Evolutionary conservation across 352 stramenopile genomes (phyloP).

Genomic region (Thraustotheca clavata): DNA sequence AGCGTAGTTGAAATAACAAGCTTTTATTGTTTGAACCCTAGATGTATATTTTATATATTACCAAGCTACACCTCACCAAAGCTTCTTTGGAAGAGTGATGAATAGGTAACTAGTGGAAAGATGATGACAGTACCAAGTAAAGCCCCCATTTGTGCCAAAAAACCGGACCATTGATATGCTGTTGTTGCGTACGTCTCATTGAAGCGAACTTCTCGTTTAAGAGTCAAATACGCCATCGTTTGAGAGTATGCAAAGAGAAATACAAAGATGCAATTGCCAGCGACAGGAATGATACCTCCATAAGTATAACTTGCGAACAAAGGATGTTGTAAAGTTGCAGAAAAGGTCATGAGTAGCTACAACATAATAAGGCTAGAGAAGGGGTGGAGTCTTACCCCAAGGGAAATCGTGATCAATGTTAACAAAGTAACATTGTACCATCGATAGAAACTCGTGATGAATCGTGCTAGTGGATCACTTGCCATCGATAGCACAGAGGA

Average conservation of each 20-base stretch:
- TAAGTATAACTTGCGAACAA: constrained; percentile 30
- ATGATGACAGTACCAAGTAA: constrained; percentile 48
- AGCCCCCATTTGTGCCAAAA: constrained; percentile 51
- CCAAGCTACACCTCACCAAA: constrained; percentile 1
- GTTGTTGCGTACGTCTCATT: constrained; percentile 30
- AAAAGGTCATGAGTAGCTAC: constrained; percentile 36
- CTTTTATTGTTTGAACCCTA: not conserved
- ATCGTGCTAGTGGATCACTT: constrained; percentile 37
- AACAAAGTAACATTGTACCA: not conserved
- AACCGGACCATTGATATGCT: constrained; percentile 64
- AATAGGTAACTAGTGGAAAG: constrained; percentile 43
- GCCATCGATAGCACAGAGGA: constrained; percentile 31
- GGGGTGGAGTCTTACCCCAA: constrained; percentile 33
- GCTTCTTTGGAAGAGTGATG: not conserved
- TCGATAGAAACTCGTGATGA: constrained; percentile 28
- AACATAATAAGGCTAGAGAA: not conserved
- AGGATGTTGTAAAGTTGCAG: constrained; percentile 35
- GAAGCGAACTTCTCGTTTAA: constrained; percentile 44
- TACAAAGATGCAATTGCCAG: constrained; percentile 45
- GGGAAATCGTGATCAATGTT: constrained; percentile 14
- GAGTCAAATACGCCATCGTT: constrained; percentile 61
- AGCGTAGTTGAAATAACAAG: constrained; percentile 25
- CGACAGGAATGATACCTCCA: constrained; percentile 43
- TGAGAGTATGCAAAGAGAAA: constrained; percentile 56
- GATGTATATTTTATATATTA: not conserved